phyloP scores from a whole-genome alignment of 1,139 yeast species.

The Magnusiomyces suaveolens region DNA sequence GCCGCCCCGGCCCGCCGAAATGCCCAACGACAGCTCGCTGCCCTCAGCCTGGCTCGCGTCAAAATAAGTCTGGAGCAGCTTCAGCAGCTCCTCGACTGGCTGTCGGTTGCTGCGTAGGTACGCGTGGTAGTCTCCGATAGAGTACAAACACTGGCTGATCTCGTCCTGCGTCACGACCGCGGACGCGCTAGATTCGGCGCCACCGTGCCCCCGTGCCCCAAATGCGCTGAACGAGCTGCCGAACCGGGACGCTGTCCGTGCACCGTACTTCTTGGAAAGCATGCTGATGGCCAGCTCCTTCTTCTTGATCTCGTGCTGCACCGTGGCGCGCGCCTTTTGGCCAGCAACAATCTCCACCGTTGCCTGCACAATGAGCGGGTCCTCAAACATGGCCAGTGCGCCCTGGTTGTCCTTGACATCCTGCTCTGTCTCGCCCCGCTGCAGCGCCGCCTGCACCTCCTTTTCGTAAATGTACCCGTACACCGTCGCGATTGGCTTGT shows the following conservation, averaged over 20 bases:
- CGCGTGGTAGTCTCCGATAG: slow-evolving; percentile 66
- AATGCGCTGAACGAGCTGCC: background rate
- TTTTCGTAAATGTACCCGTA: slow-evolving; percentile 38
- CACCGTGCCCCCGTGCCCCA: background rate
- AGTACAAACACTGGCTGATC: slow-evolving; percentile 54
- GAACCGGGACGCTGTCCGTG: slow-evolving; percentile 1
- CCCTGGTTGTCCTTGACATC: slow-evolving; percentile 25
- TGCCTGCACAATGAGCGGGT: slow-evolving; percentile 48
- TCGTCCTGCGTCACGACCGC: slow-evolving; percentile 38
- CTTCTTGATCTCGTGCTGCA: slow-evolving; percentile 47
- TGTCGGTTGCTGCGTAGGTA: slow-evolving; percentile 56
- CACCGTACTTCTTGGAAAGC: slow-evolving; percentile 39
- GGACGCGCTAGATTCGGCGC: background rate
- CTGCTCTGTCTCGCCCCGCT: slow-evolving; percentile 9
- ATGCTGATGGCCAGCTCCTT: slow-evolving; percentile 57
- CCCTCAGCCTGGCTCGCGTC: slow-evolving; percentile 31
- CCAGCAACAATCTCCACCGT: slow-evolving; percentile 54
- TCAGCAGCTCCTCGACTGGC: slow-evolving; percentile 53
- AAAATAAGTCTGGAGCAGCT: slow-evolving; percentile 42
- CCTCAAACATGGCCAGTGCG: slow-evolving; percentile 42
- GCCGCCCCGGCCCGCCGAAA: slow-evolving; percentile 52
- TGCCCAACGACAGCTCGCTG: slow-evolving; percentile 43
- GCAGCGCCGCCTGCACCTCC: slow-evolving; percentile 28
- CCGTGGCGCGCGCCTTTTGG: slow-evolving; percentile 42
- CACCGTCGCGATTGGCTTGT: slow-evolving; percentile 59